phyloP scores from a whole-genome alignment of 1,139 yeast species.

The Pichia sp. region DNA sequence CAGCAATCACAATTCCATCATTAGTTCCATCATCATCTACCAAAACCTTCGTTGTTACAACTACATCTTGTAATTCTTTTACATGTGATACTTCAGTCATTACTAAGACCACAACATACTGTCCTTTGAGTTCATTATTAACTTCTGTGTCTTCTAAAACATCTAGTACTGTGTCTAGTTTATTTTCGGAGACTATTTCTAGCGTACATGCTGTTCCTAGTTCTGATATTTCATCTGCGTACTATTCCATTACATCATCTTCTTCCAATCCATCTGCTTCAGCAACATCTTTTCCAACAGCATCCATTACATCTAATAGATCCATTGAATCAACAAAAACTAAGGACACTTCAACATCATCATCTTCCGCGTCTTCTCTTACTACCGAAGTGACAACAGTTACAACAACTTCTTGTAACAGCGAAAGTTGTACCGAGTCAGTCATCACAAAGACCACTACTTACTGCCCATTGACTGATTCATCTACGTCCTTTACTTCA shows the following conservation, averaged over 20 bases:
- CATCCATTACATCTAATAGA: background rate
- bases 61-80: background rate
- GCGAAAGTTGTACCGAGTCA: background rate
- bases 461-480: background rate
- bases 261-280: conserved; percentile 6
- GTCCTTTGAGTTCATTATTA: background rate
- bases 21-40: background rate
- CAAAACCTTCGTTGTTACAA: background rate
- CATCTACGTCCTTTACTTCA: background rate
- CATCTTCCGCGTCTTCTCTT: background rate
- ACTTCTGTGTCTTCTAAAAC: background rate
- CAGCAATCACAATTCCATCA: background rate
- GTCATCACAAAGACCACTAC: background rate
- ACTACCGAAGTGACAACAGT: background rate
- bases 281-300: conserved; percentile 3
- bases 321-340: too few species aligned
- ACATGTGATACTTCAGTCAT: background rate
- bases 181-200: background rate
- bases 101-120: background rate
- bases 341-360: too few species aligned
- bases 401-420: background rate
- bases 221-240: background rate
- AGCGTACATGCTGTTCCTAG: background rate
- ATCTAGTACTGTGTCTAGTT: too few species aligned
- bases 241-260: background rate